These are phyloP conservation scores for Rhodamnia rubescens DNA, from an alignment of 345 rosid genomes.

Conservation along the genomic window DNA sequence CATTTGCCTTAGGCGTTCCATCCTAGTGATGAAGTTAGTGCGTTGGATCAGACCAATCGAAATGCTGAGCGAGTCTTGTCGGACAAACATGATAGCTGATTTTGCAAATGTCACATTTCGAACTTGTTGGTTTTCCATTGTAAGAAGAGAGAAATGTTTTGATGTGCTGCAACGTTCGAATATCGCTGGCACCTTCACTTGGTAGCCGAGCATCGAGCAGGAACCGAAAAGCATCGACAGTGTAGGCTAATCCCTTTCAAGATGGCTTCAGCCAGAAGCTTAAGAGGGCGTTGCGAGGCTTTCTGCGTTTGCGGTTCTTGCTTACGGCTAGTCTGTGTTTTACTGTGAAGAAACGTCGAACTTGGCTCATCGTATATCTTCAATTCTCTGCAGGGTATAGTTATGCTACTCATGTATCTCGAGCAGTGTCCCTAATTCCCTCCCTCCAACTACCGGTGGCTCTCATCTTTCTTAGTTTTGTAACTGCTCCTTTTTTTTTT, in stretches of 20 bases:
- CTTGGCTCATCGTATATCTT: background rate
- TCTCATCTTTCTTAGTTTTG: background rate
- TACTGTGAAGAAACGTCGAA: background rate
- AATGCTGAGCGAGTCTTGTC: background rate
- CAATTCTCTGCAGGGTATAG: background rate
- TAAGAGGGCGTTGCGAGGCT: background rate
- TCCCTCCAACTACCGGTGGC: background rate
- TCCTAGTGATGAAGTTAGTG: background rate
- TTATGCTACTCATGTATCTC: background rate
- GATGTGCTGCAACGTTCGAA: background rate
- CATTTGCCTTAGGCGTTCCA: background rate
- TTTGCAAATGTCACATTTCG: background rate
- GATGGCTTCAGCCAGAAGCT: background rate
- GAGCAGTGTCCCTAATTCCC: background rate
- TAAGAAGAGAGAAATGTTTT: background rate
- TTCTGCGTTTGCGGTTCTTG: background rate
- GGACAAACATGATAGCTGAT: background rate
- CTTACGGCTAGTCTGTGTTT: background rate
- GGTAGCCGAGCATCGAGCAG: background rate
- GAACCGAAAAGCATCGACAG: background rate
- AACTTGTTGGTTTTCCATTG: background rate
- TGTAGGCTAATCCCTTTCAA: background rate
- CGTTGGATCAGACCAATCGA: background rate
- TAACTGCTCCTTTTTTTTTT: background rate
- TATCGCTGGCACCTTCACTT: background rate